Percentiles rank a stretch among this genome's conserved stretches.
phyloP scores from a whole-genome alignment of 2,329 filamentous ascomycete genomes.

The Ophiostoma perfectum region DNA sequence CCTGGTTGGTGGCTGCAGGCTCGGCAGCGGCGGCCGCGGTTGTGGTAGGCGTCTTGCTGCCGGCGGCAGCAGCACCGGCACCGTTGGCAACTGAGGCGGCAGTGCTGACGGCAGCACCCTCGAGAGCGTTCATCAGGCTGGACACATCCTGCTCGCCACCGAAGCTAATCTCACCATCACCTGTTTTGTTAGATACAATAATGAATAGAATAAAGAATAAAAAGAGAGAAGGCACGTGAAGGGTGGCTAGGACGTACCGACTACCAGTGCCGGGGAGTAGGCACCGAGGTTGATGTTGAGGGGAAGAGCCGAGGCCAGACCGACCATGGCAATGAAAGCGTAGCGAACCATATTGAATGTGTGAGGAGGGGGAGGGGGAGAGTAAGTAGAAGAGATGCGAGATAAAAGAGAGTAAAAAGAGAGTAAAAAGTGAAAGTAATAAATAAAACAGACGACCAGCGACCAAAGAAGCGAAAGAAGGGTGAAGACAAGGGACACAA shows the following conservation, averaged over 20 bases:
- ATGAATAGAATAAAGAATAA: not conserved
- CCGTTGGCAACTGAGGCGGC: constrained; percentile 31
- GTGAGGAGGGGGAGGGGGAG: no score
- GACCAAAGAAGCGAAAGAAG: constrained; percentile 21
- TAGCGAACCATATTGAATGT: constrained; percentile 26
- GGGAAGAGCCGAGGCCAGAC: constrained; percentile 25
- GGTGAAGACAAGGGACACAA: not conserved
- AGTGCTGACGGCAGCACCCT: constrained; percentile 42
- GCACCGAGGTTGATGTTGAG: constrained; percentile 41
- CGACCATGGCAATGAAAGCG: constrained; percentile 22
- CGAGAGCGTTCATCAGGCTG: constrained; percentile 41
- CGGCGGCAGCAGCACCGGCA: constrained; percentile 24
- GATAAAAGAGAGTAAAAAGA: not conserved
- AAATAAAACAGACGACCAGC: constrained; percentile 24
- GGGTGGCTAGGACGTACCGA: constrained; percentile 28
- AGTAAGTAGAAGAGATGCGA: not conserved
- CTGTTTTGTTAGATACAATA: constrained; percentile 27
- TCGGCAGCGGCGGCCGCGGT: constrained; percentile 19
- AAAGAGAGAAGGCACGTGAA: no score
- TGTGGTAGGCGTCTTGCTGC: not conserved
- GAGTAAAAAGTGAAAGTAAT: not conserved
- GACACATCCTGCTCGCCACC: constrained; percentile 43
- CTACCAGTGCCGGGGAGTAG: constrained; percentile 41
- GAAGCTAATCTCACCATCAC: constrained; percentile 45
- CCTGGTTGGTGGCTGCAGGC: constrained; percentile 9